phyloP scores from a whole-genome alignment of 2,329 filamentous ascomycete species.

The Coniochaeta sp. region DNA sequence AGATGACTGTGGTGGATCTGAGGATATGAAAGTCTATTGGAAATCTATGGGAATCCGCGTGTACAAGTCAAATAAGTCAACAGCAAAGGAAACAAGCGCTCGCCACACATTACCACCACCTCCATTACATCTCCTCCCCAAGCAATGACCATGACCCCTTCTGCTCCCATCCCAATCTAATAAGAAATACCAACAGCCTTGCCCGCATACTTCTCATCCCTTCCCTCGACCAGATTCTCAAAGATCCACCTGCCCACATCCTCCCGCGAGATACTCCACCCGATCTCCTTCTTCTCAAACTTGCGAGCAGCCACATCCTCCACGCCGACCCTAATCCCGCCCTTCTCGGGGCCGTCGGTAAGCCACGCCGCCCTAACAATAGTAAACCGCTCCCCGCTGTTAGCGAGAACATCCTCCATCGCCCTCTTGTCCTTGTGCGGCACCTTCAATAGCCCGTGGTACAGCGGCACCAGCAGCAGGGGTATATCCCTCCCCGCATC shows the following conservation, averaged over 20 bases:
- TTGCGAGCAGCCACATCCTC: conserved; percentile 26
- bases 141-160: not conserved
- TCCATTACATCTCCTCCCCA: not conserved
- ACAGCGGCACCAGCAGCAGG: conserved; percentile 30
- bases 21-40: not conserved
- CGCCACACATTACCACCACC: no score
- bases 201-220: conserved; percentile 18
- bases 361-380: conserved; percentile 24
- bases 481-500: conserved; percentile 31
- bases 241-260: conserved; percentile 42
- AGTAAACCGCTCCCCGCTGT: conserved; percentile 20
- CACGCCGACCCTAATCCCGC: conserved; percentile 27
- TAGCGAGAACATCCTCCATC: conserved; percentile 32
- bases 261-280: conserved; percentile 39
- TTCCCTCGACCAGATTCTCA: conserved; percentile 26
- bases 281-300: conserved; percentile 28
- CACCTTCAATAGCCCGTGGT: conserved; percentile 26
- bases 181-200: conserved; percentile 32
- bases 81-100: not conserved
- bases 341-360: conserved; percentile 16
- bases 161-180: conserved; percentile 9
- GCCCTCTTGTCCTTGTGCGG: conserved; percentile 36
- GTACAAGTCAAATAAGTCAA: not conserved
- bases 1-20: not conserved
- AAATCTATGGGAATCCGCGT: not conserved